A percentile compares a stretch with the other conserved stretches of the same genome.
Conservation (phyloP, 108 stramenopile species). For the Aurantiochytrium sp. region DNA sequence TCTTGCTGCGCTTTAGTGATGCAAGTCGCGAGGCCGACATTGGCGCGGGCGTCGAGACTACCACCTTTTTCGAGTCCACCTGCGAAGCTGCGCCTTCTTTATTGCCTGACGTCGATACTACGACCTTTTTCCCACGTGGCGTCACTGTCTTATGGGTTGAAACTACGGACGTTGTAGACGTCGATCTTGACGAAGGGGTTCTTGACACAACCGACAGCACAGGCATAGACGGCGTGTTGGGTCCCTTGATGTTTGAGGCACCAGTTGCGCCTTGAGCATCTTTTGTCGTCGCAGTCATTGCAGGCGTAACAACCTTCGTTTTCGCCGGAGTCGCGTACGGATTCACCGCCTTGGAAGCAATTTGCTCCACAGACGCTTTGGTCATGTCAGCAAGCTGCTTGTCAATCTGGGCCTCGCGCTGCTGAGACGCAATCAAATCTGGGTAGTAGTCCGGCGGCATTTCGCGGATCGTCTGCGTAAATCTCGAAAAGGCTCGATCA, state of each 20-base stretch:
- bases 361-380: neutral
- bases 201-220: too few species aligned
- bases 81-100: too few species aligned
- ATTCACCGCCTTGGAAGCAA: neutral
- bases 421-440: neutral
- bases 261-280: neutral
- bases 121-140: too few species aligned
- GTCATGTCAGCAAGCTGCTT: neutral
- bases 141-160: too few species aligned
- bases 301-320: neutral
- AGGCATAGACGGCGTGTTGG: too few species aligned
- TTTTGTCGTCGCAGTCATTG: neutral
- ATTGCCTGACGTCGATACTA: too few species aligned
- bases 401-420: neutral
- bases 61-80: too few species aligned
- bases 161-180: too few species aligned
- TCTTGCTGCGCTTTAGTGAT: too few species aligned
- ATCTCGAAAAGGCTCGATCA: neutral
- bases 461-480: neutral
- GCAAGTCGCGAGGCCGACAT: too few species aligned
- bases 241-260: neutral
- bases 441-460: neutral
- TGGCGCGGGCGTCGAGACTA: too few species aligned
- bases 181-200: too few species aligned
- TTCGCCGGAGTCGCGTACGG: neutral